Conservation (phyloP, 73 alveolate species). For the Loxodes magnus region DNA sequence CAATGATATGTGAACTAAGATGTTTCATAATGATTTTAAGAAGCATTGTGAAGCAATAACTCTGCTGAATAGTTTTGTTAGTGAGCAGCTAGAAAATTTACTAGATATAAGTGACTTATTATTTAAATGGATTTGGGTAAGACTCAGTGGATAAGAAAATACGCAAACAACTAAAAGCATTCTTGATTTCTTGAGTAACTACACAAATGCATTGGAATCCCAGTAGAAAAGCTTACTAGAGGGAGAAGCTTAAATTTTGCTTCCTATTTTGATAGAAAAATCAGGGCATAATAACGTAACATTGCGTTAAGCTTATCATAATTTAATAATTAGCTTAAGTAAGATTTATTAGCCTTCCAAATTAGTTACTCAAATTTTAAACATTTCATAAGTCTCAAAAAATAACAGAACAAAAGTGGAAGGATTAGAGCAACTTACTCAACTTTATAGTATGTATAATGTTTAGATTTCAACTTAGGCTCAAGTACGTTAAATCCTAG, state of each 20-base stretch:
- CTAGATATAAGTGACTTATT: conserved; percentile 27
- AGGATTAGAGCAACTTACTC: conserved; percentile 32
- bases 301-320: conserved; percentile 29
- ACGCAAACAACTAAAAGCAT: conserved; percentile 28
- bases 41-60: conserved; percentile 27
- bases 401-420: conserved; percentile 30
- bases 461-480: too few species aligned
- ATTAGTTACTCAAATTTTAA: conserved; percentile 2
- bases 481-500: too few species aligned
- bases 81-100: conserved; percentile 7
- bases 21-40: conserved; percentile 39
- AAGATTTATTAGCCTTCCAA: conserved; percentile 12
- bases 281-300: conserved; percentile 30
- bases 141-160: conserved; percentile 21
- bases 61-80: conserved; percentile 8
- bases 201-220: conserved; percentile 14
- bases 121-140: conserved; percentile 28
- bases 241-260: conserved; percentile 30
- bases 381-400: conserved; percentile 20
- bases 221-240: conserved; percentile 20
- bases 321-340: conserved; percentile 13
- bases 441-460: too few species aligned
- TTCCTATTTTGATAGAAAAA: conserved; percentile 30
- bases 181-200: conserved; percentile 14
- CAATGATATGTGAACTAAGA: background rate